Evolutionary conservation across 1,139 yeast species (phyloP).

Genomic region (Eremothecium sinecaudum): DNA sequence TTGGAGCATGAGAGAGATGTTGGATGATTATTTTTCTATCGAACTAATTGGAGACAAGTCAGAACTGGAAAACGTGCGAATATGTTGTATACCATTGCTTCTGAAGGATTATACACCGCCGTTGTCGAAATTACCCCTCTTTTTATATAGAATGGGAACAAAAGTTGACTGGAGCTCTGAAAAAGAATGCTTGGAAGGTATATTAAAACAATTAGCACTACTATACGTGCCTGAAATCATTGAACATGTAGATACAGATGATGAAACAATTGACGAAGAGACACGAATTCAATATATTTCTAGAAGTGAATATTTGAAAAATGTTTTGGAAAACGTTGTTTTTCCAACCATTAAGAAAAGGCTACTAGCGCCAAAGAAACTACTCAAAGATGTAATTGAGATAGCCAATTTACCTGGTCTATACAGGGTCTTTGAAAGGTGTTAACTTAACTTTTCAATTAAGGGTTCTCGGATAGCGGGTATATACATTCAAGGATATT

Average conservation of each 20-base stretch:
- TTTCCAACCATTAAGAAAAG: conserved; percentile 60
- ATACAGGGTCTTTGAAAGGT: conserved; percentile 86
- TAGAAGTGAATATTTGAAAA: conserved; percentile 26
- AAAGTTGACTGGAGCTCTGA: conserved; percentile 60
- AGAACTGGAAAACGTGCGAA: conserved; percentile 24
- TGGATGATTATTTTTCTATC: conserved; percentile 66
- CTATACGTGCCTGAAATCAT: conserved; percentile 61
- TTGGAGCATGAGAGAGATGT: conserved; percentile 59
- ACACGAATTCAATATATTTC: conserved; percentile 13
- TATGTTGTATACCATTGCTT: conserved; percentile 58
- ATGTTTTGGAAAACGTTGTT: conserved; percentile 44
- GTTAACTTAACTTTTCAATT: conserved; percentile 37
- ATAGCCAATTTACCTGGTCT: conserved; percentile 88
- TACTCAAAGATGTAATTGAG: conserved; percentile 56
- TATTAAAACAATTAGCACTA: conserved; percentile 60
- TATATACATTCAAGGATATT: background rate
- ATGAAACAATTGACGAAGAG: conserved; percentile 20
- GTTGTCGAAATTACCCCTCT: conserved; percentile 53
- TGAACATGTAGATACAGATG: conserved; percentile 20
- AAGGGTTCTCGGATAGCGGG: too few relatives aligned
- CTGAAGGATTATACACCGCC: conserved; percentile 56
- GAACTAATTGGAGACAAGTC: conserved; percentile 30
- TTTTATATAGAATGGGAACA: conserved; percentile 53
- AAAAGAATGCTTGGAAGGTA: conserved; percentile 51
- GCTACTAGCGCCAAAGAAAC: conserved; percentile 52